A percentile compares a stretch with the other conserved stretches of the same genome.
Evolutionary conservation across 441 rosid species (phyloP).

Genomic region (Adansonia rubrostipa): DNA sequence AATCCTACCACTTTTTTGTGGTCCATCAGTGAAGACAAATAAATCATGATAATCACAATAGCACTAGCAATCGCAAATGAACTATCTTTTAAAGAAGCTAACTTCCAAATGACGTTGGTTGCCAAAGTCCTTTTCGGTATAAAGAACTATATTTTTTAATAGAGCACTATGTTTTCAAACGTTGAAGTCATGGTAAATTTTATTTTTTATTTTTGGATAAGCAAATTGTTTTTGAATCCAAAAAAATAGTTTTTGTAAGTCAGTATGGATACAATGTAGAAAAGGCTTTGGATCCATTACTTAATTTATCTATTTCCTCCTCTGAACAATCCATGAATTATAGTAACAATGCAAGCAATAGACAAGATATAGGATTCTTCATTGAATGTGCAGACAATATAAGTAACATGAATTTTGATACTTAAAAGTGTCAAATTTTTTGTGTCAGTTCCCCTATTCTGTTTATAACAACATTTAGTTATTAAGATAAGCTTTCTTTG

Average conservation of each 20-base stretch:
- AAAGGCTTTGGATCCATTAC: conserved; percentile 76
- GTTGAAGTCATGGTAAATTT: too few species aligned
- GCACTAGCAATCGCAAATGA: too few species aligned
- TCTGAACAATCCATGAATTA: conserved; percentile 43
- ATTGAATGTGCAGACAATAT: conserved; percentile 3
- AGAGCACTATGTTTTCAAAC: too few species aligned
- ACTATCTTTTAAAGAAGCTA: too few species aligned
- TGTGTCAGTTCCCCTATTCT: not conserved
- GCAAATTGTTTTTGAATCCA: not conserved
- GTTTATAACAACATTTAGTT: not conserved
- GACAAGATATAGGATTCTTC: not conserved
- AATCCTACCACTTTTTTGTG: too few species aligned
- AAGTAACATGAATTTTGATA: not conserved
- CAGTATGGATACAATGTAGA: conserved; percentile 74
- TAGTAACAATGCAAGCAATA: conserved; percentile 12
- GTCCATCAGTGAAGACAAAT: too few species aligned
- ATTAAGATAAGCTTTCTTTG: not conserved
- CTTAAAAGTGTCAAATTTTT: not conserved
- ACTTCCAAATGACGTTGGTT: too few species aligned
- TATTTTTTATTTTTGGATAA: too few species aligned
- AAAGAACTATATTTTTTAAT: too few species aligned
- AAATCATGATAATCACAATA: too few species aligned
- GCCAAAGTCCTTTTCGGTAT: too few species aligned
- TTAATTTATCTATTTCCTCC: conserved; percentile 64
- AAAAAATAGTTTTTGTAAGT: conserved; percentile 56